Evolutionary conservation across 768 basidiomycete genomes (phyloP).

Genomic region (Fomitopsis serialis): DNA sequence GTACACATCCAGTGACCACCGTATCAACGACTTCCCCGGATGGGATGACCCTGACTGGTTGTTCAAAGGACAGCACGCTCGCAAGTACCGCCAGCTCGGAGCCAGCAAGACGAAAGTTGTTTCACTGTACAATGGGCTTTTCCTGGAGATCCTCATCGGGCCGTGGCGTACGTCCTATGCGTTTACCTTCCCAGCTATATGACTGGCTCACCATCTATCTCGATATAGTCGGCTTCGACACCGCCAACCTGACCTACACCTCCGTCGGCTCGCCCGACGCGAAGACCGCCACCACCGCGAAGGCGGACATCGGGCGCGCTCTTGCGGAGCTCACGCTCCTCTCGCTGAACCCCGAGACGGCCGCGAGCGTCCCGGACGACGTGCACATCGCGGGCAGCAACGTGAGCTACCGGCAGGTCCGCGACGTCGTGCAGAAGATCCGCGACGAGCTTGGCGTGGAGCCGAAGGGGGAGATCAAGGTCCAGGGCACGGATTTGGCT

Average conservation of each 20-base stretch:
- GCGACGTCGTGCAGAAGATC: conserved; percentile 5
- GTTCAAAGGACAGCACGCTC: conserved; percentile 7
- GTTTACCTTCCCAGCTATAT: background rate
- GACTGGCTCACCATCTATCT: background rate
- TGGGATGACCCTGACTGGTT: conserved; percentile 10
- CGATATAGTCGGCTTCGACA: conserved; percentile 17
- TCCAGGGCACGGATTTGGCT: conserved; percentile 7
- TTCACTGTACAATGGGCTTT: conserved; percentile 10
- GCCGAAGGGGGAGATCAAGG: conserved; percentile 8
- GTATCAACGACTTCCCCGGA: conserved; percentile 12
- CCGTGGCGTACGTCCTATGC: background rate
- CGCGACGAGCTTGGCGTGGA: conserved; percentile 1
- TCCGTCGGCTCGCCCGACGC: conserved; percentile 12
- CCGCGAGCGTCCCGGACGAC: conserved; percentile 13
- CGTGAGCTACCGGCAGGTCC: conserved; percentile 9
- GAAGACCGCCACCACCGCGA: conserved; percentile 10
- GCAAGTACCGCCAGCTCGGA: conserved; percentile 1
- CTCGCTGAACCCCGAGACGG: conserved; percentile 9
- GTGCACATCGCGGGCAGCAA: conserved; percentile 14
- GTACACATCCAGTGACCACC: conserved; percentile 10
- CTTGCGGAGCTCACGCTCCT: conserved; percentile 15
- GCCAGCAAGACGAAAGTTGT: conserved; percentile 15
- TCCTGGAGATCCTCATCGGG: conserved; percentile 10
- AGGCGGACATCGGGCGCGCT: conserved; percentile 15
- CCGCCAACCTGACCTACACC: conserved; percentile 14